Evolutionary conservation across 2,329 filamentous ascomycete species (phyloP).

Genomic region (Magnaporthiopsis incrustans): DNA sequence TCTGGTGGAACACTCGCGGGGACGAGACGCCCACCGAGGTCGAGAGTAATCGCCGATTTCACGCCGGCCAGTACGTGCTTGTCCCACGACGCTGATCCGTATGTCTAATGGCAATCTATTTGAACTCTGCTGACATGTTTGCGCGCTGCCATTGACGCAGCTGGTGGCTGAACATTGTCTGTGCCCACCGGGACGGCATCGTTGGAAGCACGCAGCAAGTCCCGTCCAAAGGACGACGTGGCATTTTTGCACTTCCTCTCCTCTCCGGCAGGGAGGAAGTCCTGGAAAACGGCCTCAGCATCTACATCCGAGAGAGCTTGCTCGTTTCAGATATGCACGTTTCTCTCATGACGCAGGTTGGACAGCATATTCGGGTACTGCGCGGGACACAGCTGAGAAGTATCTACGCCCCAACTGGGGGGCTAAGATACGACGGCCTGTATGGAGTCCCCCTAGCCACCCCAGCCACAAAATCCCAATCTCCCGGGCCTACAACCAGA

Average conservation of each 20-base stretch:
- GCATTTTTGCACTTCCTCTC: slow-evolving; percentile 39
- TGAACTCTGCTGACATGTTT: slow-evolving; percentile 13
- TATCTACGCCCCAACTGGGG: slow-evolving; percentile 40
- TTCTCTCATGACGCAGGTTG: slow-evolving; percentile 39
- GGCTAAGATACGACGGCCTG: slow-evolving; percentile 51
- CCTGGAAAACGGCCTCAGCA: slow-evolving; percentile 23
- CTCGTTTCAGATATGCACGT: slow-evolving; percentile 34
- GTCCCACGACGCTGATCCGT: neutral
- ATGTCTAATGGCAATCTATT: neutral
- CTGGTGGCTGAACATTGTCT: slow-evolving; percentile 51
- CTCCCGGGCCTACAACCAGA: neutral
- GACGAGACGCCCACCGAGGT: slow-evolving; percentile 28
- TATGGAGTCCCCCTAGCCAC: slow-evolving; percentile 23
- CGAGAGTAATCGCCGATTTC: slow-evolving; percentile 33
- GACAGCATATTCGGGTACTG: slow-evolving; percentile 42
- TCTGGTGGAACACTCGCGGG: slow-evolving; percentile 24
- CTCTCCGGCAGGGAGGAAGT: slow-evolving; percentile 42
- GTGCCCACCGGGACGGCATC: slow-evolving; percentile 48
- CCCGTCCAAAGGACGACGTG: slow-evolving; percentile 38
- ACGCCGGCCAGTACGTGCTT: slow-evolving; percentile 38
- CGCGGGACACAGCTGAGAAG: slow-evolving; percentile 43
- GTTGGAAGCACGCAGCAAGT: slow-evolving; percentile 34
- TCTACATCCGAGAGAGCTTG: slow-evolving; percentile 32
- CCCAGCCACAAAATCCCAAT: too few relatives aligned
- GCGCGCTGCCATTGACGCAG: slow-evolving; percentile 23